Base-by-base conservation (phyloP, 345 rosid species). In the Eutrema japonicum region DNA sequence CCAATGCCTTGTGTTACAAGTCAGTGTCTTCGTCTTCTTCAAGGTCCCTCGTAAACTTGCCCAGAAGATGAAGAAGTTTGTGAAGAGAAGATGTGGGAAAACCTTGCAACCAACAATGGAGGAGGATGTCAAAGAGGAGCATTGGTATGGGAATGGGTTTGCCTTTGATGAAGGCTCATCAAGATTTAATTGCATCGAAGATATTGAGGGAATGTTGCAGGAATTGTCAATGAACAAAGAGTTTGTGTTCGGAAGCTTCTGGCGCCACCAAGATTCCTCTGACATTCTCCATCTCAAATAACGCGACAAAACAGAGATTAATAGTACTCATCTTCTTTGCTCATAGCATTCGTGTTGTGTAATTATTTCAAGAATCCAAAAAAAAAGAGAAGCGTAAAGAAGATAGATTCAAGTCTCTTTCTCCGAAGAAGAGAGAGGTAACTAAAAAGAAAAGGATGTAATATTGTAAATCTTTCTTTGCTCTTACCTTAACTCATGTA, bases 171-270 rank as follows among this genome's bases (percentile, higher is more conserved):
- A 65, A 51, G 27, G 22, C 6, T 70, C 72, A 51, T 48, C 63
- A 14, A 66, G 82, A 26, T 38, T 40, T 42, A 69, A 59, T 48
- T 85, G 86, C 58, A 64, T 73, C 64, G 80, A 82, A 51, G 90
- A 88, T 56, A 82, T 84, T 42, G 98, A 87, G 70, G 76, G 42
- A 72, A 86, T 78, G 54, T 69, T 90, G 68, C 85, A 82, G 62
- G 96, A 85, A 33, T 69, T 84, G 33, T 84, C 78, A 1, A 58
- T 57, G 54, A 85, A 80, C 64, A 90, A 96, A 36, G 84, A 79
- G 82, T 82, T 93, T 60, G 84, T 85, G 47, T 93, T 93, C 74
- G 98, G 96, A 79, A 90, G 96, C 87, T 93, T 93, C 75, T 87
- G 98, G 98, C 84, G 85, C 7, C 79, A 84, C 30, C 78, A 75